phyloP scores from a whole-genome alignment of 306 rosid genomes.

The Acmispon strigosus region DNA sequence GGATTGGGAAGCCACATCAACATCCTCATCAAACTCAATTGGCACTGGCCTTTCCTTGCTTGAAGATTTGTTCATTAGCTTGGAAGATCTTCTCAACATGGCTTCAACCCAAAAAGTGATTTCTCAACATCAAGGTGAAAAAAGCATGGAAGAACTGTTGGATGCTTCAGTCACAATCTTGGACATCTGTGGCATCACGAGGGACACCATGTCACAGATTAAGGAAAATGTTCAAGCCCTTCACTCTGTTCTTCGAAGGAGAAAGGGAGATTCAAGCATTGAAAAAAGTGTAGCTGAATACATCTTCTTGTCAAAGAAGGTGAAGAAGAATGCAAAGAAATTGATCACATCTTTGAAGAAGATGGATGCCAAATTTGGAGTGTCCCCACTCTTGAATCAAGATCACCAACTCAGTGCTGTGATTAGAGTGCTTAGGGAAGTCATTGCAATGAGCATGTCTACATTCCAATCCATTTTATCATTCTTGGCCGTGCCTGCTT shows the following conservation, averaged over 20 bases:
- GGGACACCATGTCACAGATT: conserved; percentile 43
- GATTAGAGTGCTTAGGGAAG: conserved; percentile 30
- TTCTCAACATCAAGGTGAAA: conserved; percentile 31
- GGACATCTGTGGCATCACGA: conserved; percentile 54
- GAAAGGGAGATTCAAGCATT: conserved; percentile 47
- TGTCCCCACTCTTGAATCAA: neutral
- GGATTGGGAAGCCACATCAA: conserved; percentile 33
- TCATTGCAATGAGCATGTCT: conserved; percentile 23
- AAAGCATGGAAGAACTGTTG: conserved; percentile 42
- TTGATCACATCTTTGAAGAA: conserved; percentile 31
- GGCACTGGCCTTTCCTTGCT: conserved; percentile 29
- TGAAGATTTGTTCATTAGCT: conserved; percentile 37
- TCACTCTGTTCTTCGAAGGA: conserved; percentile 57
- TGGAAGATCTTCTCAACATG: conserved; percentile 57
- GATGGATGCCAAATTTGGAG: conserved; percentile 35
- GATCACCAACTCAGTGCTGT: conserved; percentile 26
- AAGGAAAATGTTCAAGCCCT: conserved; percentile 48
- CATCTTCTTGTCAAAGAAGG: conserved; percentile 36
- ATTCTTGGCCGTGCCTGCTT: conserved; percentile 24
- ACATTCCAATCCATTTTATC: conserved; percentile 35
- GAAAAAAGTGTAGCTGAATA: conserved; percentile 35
- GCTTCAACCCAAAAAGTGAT: conserved; percentile 48
- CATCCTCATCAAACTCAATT: conserved; percentile 34
- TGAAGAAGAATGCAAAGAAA: conserved; percentile 52
- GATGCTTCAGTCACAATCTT: conserved; percentile 57